phyloP scores from a whole-genome alignment of 2,329 filamentous ascomycete genomes.

The Nigrograna mackinnonii region DNA sequence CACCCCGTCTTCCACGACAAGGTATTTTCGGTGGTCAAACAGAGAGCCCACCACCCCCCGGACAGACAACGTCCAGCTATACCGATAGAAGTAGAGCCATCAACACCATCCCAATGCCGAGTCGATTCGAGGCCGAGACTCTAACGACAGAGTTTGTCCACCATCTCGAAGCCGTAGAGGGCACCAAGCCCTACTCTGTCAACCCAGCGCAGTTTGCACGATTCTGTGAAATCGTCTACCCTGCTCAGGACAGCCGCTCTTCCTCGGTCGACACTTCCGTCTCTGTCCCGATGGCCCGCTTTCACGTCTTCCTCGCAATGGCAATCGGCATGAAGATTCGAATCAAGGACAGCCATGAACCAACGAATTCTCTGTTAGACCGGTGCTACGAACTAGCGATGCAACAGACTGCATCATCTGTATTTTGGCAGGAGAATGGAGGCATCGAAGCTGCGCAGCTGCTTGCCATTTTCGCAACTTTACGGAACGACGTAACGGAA shows the following conservation, averaged over 20 bases:
- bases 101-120: conserved; percentile 32
- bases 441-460: conserved; percentile 36
- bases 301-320: conserved; percentile 42
- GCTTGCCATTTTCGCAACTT: conserved; percentile 33
- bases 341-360: conserved; percentile 30
- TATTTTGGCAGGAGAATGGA: conserved; percentile 38
- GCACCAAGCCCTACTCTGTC: conserved; percentile 28
- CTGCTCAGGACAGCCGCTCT: conserved; percentile 23
- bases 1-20: conserved; percentile 29
- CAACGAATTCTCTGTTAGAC: conserved; percentile 35
- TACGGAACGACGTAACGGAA: conserved; percentile 22
- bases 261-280: conserved; percentile 16
- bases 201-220: conserved; percentile 25
- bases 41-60: conserved; percentile 28
- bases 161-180: conserved; percentile 24
- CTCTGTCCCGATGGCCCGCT: conserved; percentile 37
- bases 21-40: conserved; percentile 33
- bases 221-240: conserved; percentile 37
- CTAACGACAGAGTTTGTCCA: conserved; percentile 37
- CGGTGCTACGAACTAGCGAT: conserved; percentile 40
- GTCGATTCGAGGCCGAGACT: conserved; percentile 41
- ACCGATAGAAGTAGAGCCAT: conserved; percentile 36
- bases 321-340: conserved; percentile 39
- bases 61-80: conserved; percentile 29
- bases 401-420: conserved; percentile 31